These are phyloP conservation scores for Lactarius deliciosus DNA, from an alignment of 768 basidiomycete genomes.

Conservation along the genomic window DNA sequence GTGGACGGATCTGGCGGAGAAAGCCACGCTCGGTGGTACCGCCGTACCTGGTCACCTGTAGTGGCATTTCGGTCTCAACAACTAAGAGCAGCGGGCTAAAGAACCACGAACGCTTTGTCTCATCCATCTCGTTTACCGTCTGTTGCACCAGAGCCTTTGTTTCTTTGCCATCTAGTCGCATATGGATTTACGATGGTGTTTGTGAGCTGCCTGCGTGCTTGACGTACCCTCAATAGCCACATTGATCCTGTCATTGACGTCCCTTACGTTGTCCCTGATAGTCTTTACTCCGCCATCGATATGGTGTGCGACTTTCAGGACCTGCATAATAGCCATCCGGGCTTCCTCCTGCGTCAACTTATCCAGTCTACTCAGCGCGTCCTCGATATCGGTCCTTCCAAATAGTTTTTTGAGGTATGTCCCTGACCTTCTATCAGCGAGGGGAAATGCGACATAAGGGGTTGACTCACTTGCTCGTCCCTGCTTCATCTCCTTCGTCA, in stretches of 20 bases:
- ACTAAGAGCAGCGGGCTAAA: neutral
- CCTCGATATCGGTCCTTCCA: neutral
- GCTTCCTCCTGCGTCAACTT: constrained; percentile 1
- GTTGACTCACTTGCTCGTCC: neutral
- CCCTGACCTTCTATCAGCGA: neutral
- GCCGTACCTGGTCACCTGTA: neutral
- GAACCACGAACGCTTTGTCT: neutral
- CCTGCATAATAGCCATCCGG: neutral
- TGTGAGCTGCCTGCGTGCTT: neutral
- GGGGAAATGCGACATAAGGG: neutral
- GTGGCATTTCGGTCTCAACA: neutral
- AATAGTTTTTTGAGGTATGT: neutral
- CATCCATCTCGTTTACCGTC: neutral
- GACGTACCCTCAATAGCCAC: neutral
- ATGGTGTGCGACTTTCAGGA: neutral
- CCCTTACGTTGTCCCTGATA: neutral
- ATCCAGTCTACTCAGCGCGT: neutral
- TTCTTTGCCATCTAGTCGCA: neutral
- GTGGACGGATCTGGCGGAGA: neutral
- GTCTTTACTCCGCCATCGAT: neutral
- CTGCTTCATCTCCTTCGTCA: constrained; percentile 1
- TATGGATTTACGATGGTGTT: neutral
- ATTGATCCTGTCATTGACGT: neutral
- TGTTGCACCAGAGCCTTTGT: constrained; percentile 1
- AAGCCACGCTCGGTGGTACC: neutral